Evolutionary conservation across 768 basidiomycete genomes (phyloP).

Genomic region (Gyrodon lividus): DNA sequence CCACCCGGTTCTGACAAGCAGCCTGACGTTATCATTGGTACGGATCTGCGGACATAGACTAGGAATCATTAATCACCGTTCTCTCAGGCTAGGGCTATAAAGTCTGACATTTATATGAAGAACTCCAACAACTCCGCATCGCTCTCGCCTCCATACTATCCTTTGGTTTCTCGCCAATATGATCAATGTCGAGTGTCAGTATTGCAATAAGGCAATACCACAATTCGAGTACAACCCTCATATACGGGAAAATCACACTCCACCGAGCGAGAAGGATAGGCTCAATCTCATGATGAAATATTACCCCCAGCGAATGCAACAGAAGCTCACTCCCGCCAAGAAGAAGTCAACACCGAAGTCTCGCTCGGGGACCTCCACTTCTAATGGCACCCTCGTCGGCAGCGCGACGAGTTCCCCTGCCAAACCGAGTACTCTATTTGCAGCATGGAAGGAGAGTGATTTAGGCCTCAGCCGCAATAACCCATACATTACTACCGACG

Average conservation of each 20-base stretch:
- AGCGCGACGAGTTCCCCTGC: neutral
- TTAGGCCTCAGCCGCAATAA: slow-evolving; percentile 5
- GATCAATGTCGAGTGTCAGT: slow-evolving; percentile 9
- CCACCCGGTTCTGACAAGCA: neutral
- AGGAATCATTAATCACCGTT: too few relatives aligned
- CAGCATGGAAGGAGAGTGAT: slow-evolving; percentile 20
- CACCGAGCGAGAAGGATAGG: slow-evolving; percentile 8
- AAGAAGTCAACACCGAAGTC: neutral
- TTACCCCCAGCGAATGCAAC: neutral
- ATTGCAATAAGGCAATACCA: slow-evolving; percentile 11
- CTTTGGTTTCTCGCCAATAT: neutral
- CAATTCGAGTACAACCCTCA: slow-evolving; percentile 12
- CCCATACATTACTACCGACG: slow-evolving; percentile 21
- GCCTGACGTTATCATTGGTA: neutral
- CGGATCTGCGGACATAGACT: too few relatives aligned
- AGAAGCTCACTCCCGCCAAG: neutral
- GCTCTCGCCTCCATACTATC: neutral
- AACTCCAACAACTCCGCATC: neutral
- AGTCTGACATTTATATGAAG: neutral
- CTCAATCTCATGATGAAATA: neutral
- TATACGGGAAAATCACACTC: slow-evolving; percentile 9
- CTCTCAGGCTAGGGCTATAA: neutral
- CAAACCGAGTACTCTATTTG: slow-evolving; percentile 17
- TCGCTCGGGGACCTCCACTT: neutral
- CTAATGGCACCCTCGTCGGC: neutral